phyloP scores from a whole-genome alignment of 1,284 basidiomycete species.

The Amylostereum chailletii region DNA sequence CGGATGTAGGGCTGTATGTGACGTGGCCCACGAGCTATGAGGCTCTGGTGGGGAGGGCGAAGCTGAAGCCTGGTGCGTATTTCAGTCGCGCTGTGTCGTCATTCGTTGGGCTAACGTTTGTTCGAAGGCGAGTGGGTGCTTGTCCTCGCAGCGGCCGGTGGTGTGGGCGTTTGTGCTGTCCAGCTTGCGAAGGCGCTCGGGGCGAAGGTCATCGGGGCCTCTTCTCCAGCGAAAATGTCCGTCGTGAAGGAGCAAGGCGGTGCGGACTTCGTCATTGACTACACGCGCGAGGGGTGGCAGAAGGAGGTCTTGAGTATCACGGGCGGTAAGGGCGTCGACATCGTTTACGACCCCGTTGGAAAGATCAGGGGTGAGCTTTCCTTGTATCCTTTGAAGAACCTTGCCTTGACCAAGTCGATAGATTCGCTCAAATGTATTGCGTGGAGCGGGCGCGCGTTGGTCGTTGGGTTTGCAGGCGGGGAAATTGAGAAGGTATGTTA shows the following conservation, averaged over 20 bases:
- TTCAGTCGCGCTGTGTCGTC: neutral
- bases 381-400: neutral
- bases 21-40: slow-evolving; percentile 93
- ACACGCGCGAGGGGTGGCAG: slow-evolving; percentile 64
- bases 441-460: slow-evolving; percentile 87
- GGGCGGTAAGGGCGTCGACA: slow-evolving; percentile 75
- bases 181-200: slow-evolving; percentile 84
- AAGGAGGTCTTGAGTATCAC: slow-evolving; percentile 70
- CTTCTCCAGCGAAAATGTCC: slow-evolving; percentile 61
- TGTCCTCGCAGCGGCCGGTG: slow-evolving; percentile 84
- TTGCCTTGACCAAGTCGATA: slow-evolving; percentile 18
- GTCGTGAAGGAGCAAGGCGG: slow-evolving; percentile 61
- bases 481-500: slow-evolving; percentile 74
- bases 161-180: slow-evolving; percentile 87
- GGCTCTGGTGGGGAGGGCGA: slow-evolving; percentile 77
- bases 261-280: slow-evolving; percentile 65
- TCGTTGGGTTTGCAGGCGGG: slow-evolving; percentile 89
- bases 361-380: slow-evolving; percentile 48
- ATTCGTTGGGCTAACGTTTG: neutral
- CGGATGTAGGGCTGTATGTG: slow-evolving; percentile 47
- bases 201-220: slow-evolving; percentile 73
- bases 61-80: slow-evolving; percentile 56
- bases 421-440: slow-evolving; percentile 86
- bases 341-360: slow-evolving; percentile 89
- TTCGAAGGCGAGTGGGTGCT: slow-evolving; percentile 79